phyloP scores from a whole-genome alignment of 768 basidiomycete species.

The Termitomyces heimii region DNA sequence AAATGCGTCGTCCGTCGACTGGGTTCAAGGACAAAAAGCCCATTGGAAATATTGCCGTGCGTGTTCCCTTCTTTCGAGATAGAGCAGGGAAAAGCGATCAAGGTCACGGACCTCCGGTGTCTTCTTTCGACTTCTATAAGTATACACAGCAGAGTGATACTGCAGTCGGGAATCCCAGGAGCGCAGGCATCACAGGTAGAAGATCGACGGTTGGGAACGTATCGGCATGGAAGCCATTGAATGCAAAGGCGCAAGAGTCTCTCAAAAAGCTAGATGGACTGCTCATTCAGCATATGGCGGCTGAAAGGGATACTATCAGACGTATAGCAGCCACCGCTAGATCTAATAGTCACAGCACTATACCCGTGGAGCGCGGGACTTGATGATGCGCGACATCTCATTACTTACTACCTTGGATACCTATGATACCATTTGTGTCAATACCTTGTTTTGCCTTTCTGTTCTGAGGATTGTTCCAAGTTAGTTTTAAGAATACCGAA shows the following conservation, averaged over 20 bases:
- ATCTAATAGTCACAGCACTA: slow-evolving; percentile 14
- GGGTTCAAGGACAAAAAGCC: slow-evolving; percentile 37
- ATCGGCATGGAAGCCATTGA: slow-evolving; percentile 23
- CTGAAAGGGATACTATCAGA: slow-evolving; percentile 75
- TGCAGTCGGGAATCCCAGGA: slow-evolving; percentile 4
- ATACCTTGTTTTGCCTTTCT: neutral
- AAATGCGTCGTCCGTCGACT: slow-evolving; percentile 25
- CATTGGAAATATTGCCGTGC: slow-evolving; percentile 44
- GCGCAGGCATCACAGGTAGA: slow-evolving; percentile 16
- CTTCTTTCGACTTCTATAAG: slow-evolving; percentile 40
- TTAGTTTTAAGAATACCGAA: too few species aligned
- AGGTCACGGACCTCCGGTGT: slow-evolving; percentile 27
- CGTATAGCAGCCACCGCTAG: slow-evolving; percentile 53
- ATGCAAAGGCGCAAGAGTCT: slow-evolving; percentile 48
- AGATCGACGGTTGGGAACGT: slow-evolving; percentile 23
- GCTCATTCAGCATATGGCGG: slow-evolving; percentile 77
- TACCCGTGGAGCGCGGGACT: slow-evolving; percentile 14
- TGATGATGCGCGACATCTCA: slow-evolving; percentile 6
- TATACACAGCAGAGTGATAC: slow-evolving; percentile 36
- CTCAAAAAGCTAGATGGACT: slow-evolving; percentile 69
- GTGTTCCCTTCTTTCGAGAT: slow-evolving; percentile 40
- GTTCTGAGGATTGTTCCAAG: neutral
- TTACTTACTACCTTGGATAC: slow-evolving; percentile 19
- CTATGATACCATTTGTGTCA: slow-evolving; percentile 15
- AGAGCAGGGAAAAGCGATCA: slow-evolving; percentile 34